These are phyloP conservation scores for Mycena haematopus DNA, from an alignment of 768 basidiomycete genomes.

Conservation along the genomic window DNA sequence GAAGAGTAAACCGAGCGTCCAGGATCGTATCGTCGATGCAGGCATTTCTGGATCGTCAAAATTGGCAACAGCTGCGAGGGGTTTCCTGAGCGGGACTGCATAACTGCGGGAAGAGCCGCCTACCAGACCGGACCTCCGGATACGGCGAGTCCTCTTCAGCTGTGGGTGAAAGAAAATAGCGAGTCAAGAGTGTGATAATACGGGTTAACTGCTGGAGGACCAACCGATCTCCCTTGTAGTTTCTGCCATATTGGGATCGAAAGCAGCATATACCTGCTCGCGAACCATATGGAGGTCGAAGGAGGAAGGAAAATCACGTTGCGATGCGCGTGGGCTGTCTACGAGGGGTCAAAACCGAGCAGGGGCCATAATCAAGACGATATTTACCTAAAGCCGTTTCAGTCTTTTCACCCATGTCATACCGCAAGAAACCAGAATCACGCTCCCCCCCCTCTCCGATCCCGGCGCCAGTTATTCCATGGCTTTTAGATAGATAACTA, in stretches of 20 bases:
- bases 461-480: conserved; percentile 16
- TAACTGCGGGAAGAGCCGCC: not conserved
- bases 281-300: conserved; percentile 18
- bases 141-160: conserved; percentile 79
- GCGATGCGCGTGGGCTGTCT: conserved; percentile 29
- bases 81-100: not conserved
- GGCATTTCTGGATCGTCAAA: conserved; percentile 74
- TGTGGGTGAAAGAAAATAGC: not conserved
- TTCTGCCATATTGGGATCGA: conserved; percentile 45
- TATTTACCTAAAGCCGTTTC: conserved; percentile 11
- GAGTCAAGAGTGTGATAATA: not conserved
- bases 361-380: not conserved
- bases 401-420: conserved; percentile 10
- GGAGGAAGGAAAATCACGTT: conserved; percentile 7
- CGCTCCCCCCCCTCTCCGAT: conserved; percentile 23
- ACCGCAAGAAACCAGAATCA: conserved; percentile 4
- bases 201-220: not conserved
- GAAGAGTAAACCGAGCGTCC: conserved; percentile 63
- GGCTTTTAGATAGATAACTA: conserved; percentile 11
- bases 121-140: conserved; percentile 75
- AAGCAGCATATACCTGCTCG: conserved; percentile 36
- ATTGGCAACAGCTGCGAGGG: conserved; percentile 59
- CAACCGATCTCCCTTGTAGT: conserved; percentile 34
- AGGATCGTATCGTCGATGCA: conserved; percentile 61
- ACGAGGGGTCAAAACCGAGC: not conserved